A percentile compares a stretch with the other conserved stretches of the same genome.
These are phyloP conservation scores for Flaveria bidentis DNA, from an alignment of 129 eudicot genomes.

Conservation along the genomic window DNA sequence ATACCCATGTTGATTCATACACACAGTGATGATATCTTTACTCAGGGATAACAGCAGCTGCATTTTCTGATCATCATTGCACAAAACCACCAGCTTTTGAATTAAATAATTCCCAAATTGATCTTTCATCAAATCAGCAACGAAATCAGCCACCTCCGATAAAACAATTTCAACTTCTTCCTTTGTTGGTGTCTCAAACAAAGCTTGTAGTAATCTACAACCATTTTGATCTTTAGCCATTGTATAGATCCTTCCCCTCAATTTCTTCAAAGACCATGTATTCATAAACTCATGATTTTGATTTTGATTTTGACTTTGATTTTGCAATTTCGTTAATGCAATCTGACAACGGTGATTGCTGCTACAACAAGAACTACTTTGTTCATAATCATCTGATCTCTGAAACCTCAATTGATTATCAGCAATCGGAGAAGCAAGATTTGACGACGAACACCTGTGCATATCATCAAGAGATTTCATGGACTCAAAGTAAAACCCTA, in stretches of 20 bases:
- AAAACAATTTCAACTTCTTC: conserved; percentile 54
- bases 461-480: too few relatives aligned
- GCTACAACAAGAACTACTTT: not conserved
- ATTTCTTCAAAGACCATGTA: conserved; percentile 27
- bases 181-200: conserved; percentile 41
- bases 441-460: not conserved
- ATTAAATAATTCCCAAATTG: conserved; percentile 61
- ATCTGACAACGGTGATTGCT: not conserved
- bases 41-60: conserved; percentile 40
- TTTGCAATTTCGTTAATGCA: not conserved
- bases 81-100: conserved; percentile 51
- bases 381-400: conserved; percentile 13
- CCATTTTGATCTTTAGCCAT: conserved; percentile 57
- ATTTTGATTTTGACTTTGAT: not conserved
- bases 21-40: conserved; percentile 43
- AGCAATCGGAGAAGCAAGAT: not conserved
- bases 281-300: conserved; percentile 12
- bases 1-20: conserved; percentile 68
- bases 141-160: conserved; percentile 39
- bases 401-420: conserved; percentile 12
- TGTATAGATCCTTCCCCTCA: conserved; percentile 45
- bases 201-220: conserved; percentile 38
- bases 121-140: conserved; percentile 56
- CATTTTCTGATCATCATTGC: conserved; percentile 63
- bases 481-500: conserved; percentile 26